Evolutionary conservation across 768 basidiomycete genomes (phyloP), one percentile per base, ranked within the genome.

Genomic region (Tulasnella sp.): DNA sequence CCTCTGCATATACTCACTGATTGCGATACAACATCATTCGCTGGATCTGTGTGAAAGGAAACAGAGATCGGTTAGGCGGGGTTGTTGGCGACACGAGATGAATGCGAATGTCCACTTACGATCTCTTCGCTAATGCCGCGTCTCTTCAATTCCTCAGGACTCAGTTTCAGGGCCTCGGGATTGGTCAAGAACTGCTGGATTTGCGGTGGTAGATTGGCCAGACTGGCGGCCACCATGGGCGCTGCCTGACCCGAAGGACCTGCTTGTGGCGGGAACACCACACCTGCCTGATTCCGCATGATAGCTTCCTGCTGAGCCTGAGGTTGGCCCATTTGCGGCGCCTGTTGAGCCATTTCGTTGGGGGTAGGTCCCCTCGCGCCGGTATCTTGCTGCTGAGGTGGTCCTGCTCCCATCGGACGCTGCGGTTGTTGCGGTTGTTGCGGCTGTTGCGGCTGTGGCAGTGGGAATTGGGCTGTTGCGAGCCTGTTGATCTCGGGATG

Each of bases 401-500:
- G 74, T 31, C 62, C 62, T 31, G 9, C 27, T n/a, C 58, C 58
- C 18, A 40, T 2, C 8, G 38, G 74, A 34, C 34, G 75, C 27
- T 75, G 74, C 0, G 24, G 7, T 16, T 44, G 44, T 44, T 44
- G 44, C 19, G 16, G 44, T 42, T 56, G 40, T 8, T n/a, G 75
- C 3, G 27, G 24, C 39, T 44, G 75, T 7, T 42, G 75, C 18
- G 9, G 74, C 44, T 75, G 75, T 19, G 46, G 40, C 7, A 46
- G 44, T 42, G 75, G 44, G 27, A 68, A 68, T 18, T 68, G 44
- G 44, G 52, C 44, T 1, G 44, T 36, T 24, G 75, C 75, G 27
- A 48, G 40, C 38, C 75, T 75, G 7, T 48, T 31, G 75, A 75
- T 75, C 34, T 56, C 44, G 9, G 39, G 75, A 75, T 75, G 75